Conservation (phyloP, 2,329 filamentous ascomycete genomes). For the Mycosphaerella sp. region DNA sequence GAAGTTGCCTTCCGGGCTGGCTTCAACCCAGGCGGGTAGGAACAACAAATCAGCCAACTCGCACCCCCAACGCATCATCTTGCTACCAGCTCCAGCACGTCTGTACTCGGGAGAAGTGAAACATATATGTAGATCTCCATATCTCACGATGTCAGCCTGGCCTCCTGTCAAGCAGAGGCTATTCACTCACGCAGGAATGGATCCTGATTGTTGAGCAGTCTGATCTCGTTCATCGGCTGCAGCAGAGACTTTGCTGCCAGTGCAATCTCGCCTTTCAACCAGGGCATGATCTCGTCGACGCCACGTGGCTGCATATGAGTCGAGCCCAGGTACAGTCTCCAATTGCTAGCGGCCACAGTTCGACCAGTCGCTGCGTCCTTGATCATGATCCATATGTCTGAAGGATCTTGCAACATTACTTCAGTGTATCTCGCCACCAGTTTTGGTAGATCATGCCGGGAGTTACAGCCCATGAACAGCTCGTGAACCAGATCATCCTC, state of each 20-base stretch:
- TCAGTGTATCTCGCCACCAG: slow-evolving; percentile 14
- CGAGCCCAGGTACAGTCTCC: slow-evolving; percentile 24
- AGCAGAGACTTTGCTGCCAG: slow-evolving; percentile 4
- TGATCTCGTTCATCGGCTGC: slow-evolving; percentile 9
- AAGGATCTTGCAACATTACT: slow-evolving; percentile 18
- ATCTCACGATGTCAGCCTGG: neutral
- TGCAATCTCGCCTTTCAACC: slow-evolving; percentile 12
- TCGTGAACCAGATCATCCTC: slow-evolving; percentile 1
- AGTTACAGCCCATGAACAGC: slow-evolving; percentile 25
- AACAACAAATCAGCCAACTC: slow-evolving; percentile 31
- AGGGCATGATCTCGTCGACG: slow-evolving; percentile 6
- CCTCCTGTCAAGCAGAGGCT: no score
- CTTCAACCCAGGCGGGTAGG: slow-evolving; percentile 29
- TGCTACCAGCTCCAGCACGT: slow-evolving; percentile 33
- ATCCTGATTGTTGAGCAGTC: slow-evolving; percentile 10
- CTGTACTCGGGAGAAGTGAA: slow-evolving; percentile 35
- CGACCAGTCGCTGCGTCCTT: slow-evolving; percentile 23
- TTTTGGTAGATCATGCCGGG: slow-evolving; percentile 6
- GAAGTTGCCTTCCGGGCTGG: slow-evolving; percentile 22
- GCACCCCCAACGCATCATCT: slow-evolving; percentile 37
- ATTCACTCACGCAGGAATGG: slow-evolving; percentile 17
- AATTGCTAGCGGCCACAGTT: slow-evolving; percentile 30
- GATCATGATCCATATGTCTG: slow-evolving; percentile 31
- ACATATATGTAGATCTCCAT: slow-evolving; percentile 32
- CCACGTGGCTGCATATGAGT: neutral